phyloP scores from a whole-genome alignment of 2,329 filamentous ascomycete genomes.

The Xylariaceae sp. region DNA sequence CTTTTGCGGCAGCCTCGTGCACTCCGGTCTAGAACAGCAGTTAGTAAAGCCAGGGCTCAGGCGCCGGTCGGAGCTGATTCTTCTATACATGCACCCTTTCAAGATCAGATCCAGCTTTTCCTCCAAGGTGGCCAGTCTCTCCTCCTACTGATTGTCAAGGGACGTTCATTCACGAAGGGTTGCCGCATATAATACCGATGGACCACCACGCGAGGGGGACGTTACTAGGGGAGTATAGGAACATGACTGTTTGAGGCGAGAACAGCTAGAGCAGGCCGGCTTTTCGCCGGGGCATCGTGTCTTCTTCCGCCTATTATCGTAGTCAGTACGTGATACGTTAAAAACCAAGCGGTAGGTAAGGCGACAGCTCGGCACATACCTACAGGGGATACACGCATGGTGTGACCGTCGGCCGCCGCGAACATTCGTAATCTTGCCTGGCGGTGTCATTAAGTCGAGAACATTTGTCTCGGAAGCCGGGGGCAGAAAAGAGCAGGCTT shows the following conservation, averaged over 20 bases:
- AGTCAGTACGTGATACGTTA: conserved; percentile 3
- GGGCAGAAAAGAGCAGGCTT: conserved; percentile 2
- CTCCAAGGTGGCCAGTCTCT: conserved; percentile 20
- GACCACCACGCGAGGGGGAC: conserved; percentile 13
- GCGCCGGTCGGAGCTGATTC: background rate
- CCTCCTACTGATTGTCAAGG: conserved; percentile 20
- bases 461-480: conserved; percentile 9
- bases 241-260: conserved; percentile 19
- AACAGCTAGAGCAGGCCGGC: conserved; percentile 20
- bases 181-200: conserved; percentile 21
- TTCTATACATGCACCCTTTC: conserved; percentile 17
- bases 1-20: conserved; percentile 10
- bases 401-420: conserved; percentile 23
- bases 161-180: conserved; percentile 10
- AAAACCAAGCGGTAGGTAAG: background rate
- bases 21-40: conserved; percentile 12
- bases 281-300: conserved; percentile 22
- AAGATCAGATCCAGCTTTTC: conserved; percentile 21
- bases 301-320: conserved; percentile 18
- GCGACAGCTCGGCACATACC: conserved; percentile 13
- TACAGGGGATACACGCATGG: conserved; percentile 22
- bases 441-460: conserved; percentile 20
- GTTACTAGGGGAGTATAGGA: conserved; percentile 17
- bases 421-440: conserved; percentile 17
- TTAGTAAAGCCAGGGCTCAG: conserved; percentile 10